Evolutionary conservation across 2,329 filamentous ascomycete species (phyloP), one percentile per base, ranked within the genome.

Genomic region (Simplicillium sp.): DNA sequence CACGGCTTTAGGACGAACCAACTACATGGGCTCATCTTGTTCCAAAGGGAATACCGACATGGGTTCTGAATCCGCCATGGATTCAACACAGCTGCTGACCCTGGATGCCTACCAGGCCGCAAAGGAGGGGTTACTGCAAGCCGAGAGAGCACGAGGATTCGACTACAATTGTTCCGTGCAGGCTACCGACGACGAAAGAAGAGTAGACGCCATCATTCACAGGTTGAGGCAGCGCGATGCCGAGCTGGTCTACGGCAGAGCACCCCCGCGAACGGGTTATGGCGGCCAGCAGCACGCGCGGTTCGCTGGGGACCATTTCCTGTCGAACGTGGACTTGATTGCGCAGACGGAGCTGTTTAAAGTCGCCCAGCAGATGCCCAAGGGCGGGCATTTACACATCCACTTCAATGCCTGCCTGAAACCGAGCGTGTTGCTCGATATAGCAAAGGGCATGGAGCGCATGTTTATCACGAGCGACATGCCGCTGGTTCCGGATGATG

Each of bases 381-480:
- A 88, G 57, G 84, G 82, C 3, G 73, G 73, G 1, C 80, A 87
- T 54, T 65, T 87, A 17, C 84, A 88, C 56, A 73, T 87, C 17
- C 84, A 88, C 57, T 87, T 85, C 66, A 88, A 87, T 55, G 73
- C 83, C n/a, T 84, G 82, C 45, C 64, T 87, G 4, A 64, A 68
- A 12, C 80, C 82, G 9, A 56, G 65, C 2, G 68, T 78, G 5
- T 64, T 87, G 15, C 65, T 87, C 11, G 59, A 64, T 17, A 65
- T 66, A 48, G 75, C 65, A 48, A 73, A 66, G 64, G 65, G 46
- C 5, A 76, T 80, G 66, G 53, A 70, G 1, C 73, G 72, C 48
- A 86, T 88, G 80, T 85, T 77, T 53, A 80, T 87, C 50, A 77
- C 73, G 43, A 84, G 80, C 59, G 47, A 59, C 34, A 50, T 65